Percentiles rank a stretch among this genome's conserved stretches.
Conservation (phyloP, 352 stramenopile species). For the Globisporangium apiculatum region DNA sequence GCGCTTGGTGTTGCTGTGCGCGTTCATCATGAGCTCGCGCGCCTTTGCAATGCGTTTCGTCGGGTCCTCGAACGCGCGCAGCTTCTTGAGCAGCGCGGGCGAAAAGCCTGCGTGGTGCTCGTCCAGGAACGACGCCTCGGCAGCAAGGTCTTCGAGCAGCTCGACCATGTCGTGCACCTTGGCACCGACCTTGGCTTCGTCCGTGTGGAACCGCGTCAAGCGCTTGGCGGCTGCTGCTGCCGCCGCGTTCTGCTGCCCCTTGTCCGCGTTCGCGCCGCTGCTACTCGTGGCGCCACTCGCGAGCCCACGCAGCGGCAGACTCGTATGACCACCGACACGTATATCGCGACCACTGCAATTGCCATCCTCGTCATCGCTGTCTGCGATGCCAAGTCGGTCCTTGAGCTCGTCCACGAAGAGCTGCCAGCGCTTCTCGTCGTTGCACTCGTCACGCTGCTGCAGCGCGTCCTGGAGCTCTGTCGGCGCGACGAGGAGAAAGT, state of each 20-base stretch:
- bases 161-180: conserved; percentile 49
- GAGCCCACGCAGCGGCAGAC: too few species aligned
- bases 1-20: background rate
- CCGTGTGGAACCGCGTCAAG: conserved; percentile 36
- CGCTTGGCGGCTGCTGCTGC: background rate
- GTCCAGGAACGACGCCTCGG: conserved; percentile 37
- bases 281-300: too few species aligned
- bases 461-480: conserved; percentile 50
- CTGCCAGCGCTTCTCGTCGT: conserved; percentile 51
- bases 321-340: background rate
- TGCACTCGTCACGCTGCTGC: conserved; percentile 38
- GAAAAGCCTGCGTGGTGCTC: conserved; percentile 15
- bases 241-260: background rate
- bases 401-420: conserved; percentile 44
- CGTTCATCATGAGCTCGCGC: conserved; percentile 29
- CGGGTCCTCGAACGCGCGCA: conserved; percentile 32
- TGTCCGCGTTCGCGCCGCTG: background rate
- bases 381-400: conserved; percentile 20
- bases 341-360: background rate
- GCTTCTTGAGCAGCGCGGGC: conserved; percentile 14
- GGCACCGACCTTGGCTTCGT: conserved; percentile 41
- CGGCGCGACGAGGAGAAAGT: conserved; percentile 39
- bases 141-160: conserved; percentile 46
- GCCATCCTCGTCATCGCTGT: conserved; percentile 1
- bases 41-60: conserved; percentile 41